phyloP scores from a whole-genome alignment of 257 asterid genomes.

The Mitragyna speciosa region DNA sequence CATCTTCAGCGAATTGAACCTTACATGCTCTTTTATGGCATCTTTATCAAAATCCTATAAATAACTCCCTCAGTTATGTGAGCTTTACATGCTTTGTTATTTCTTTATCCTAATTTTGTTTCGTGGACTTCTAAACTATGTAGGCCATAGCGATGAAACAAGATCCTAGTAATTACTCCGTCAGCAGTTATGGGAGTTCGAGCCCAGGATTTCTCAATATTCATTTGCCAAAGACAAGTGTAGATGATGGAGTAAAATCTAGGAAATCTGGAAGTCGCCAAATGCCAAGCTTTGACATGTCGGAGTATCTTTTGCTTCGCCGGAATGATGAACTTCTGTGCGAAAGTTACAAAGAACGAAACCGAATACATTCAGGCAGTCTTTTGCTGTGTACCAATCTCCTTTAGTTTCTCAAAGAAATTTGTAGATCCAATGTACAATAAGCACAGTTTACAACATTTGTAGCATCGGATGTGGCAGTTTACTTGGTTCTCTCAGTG shows the following conservation, averaged over 20 bases:
- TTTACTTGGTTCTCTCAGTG: no score
- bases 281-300: conserved; percentile 53
- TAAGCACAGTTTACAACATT: background rate
- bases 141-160: conserved; percentile 37
- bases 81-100: background rate
- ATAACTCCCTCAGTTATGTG: background rate
- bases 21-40: background rate
- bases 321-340: conserved; percentile 55
- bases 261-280: conserved; percentile 19
- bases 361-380: conserved; percentile 66
- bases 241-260: conserved; percentile 17
- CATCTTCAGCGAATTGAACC: background rate
- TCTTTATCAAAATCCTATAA: background rate
- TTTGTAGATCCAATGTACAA: background rate
- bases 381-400: conserved; percentile 53
- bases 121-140: background rate
- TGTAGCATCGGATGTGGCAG: background rate
- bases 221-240: conserved; percentile 20
- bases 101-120: background rate
- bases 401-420: conserved; percentile 20
- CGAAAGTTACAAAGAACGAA: conserved; percentile 57
- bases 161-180: conserved; percentile 41
- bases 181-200: conserved; percentile 78
- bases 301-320: conserved; percentile 42
- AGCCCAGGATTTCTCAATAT: conserved; percentile 35